Conservation (phyloP, 2,329 filamentous ascomycete species). For the Ampelomyces quisqualis region DNA sequence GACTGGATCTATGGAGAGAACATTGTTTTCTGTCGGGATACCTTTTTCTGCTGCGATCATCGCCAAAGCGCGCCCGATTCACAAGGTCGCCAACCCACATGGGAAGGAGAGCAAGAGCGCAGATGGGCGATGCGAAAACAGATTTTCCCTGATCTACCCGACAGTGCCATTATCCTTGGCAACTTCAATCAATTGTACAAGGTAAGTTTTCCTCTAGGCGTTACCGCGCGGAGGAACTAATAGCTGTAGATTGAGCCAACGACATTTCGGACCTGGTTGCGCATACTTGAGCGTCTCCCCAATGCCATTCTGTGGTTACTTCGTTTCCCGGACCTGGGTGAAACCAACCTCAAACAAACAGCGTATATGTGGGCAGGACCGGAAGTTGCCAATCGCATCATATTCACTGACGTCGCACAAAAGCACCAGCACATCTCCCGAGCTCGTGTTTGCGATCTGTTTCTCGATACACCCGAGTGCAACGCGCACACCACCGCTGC, state of each 20-base stretch:
- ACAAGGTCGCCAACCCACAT: slow-evolving; percentile 64
- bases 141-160: slow-evolving; percentile 77
- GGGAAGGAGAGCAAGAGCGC: slow-evolving; percentile 78
- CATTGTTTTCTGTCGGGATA: slow-evolving; percentile 89
- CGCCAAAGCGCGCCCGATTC: slow-evolving; percentile 81
- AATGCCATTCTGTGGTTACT: slow-evolving; percentile 93
- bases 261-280: slow-evolving; percentile 92
- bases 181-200: slow-evolving; percentile 99
- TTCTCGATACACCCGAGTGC: slow-evolving; percentile 95
- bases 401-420: slow-evolving; percentile 95
- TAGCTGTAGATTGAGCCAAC: slow-evolving; percentile 81
- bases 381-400: slow-evolving; percentile 80
- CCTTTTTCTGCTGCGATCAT: slow-evolving; percentile 98
- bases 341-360: slow-evolving; percentile 78
- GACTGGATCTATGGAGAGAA: slow-evolving; percentile 97
- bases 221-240: slow-evolving; percentile 15
- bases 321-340: slow-evolving; percentile 92
- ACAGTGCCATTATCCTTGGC: slow-evolving; percentile 86
- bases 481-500: slow-evolving; percentile 98
- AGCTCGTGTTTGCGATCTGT: slow-evolving; percentile 88
- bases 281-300: slow-evolving; percentile 80
- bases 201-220: slow-evolving; percentile 53
- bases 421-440: slow-evolving; percentile 93
- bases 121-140: slow-evolving; percentile 93
- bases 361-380: slow-evolving; percentile 81